Percentiles rank a stretch among this genome's conserved stretches.
These are phyloP conservation scores for Mycena filopes DNA, from an alignment of 768 basidiomycete species.

Conservation along the genomic window DNA sequence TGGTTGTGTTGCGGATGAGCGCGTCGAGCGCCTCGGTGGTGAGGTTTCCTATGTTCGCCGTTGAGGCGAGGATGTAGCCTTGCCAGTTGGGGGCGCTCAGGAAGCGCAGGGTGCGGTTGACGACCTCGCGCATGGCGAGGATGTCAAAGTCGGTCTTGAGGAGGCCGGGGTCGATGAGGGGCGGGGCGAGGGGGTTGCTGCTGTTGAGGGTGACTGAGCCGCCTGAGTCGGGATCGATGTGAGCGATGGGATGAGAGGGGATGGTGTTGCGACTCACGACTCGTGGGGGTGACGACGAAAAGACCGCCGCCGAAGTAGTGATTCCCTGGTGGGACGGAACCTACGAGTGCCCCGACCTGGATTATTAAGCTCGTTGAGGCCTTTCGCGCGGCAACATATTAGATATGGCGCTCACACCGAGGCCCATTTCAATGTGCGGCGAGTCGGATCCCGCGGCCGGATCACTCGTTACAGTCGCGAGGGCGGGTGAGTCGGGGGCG, in stretches of 20 bases:
- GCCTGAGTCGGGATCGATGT: slow-evolving; percentile 28
- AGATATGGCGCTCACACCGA: too few species aligned
- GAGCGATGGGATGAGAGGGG: too few species aligned
- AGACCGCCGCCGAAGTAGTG: too few species aligned
- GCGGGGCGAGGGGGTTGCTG: slow-evolving; percentile 38
- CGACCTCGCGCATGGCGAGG: slow-evolving; percentile 39
- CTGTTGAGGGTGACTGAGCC: slow-evolving; percentile 41
- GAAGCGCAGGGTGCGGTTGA: slow-evolving; percentile 39
- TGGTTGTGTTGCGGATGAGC: slow-evolving; percentile 35
- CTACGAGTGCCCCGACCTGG: too few species aligned
- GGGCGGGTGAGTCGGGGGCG: slow-evolving; percentile 19
- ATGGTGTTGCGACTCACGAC: too few species aligned
- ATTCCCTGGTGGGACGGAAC: too few species aligned
- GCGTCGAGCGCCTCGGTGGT: slow-evolving; percentile 38
- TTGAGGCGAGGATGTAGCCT: slow-evolving; percentile 38
- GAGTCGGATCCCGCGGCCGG: slow-evolving; percentile 38
- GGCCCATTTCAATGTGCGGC: slow-evolving; percentile 37
- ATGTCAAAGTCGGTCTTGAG: slow-evolving; percentile 28
- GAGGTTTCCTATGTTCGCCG: slow-evolving; percentile 25
- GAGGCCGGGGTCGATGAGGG: slow-evolving; percentile 41
- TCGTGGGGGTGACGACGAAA: too few species aligned
- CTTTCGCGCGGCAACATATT: too few species aligned
- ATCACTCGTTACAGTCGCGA: slow-evolving; percentile 28
- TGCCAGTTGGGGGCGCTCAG: slow-evolving; percentile 40
- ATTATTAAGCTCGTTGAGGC: not conserved